A percentile compares a stretch with the other conserved stretches of the same genome.
phyloP scores from a whole-genome alignment of 2,329 filamentous ascomycete species.

The Clarireedia sp. region DNA sequence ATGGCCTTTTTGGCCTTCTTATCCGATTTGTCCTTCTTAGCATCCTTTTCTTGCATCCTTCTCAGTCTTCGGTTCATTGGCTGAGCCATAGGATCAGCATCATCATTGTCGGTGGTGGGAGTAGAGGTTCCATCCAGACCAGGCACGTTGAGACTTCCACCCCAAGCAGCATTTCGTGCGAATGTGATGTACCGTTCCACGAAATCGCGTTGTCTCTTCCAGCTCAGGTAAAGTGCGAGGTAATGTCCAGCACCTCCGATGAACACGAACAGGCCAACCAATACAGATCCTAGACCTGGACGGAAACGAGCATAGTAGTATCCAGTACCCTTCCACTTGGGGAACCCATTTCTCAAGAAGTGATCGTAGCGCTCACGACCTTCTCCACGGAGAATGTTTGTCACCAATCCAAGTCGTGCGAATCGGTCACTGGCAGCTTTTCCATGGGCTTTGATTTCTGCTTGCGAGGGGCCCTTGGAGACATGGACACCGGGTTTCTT shows the following conservation, averaged over 20 bases:
- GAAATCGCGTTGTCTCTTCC: slow-evolving; percentile 85
- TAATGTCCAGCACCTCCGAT: slow-evolving; percentile 85
- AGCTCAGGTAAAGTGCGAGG: slow-evolving; percentile 72
- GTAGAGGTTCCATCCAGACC: slow-evolving; percentile 48
- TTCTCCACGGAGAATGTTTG: slow-evolving; percentile 75
- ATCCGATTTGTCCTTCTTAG: slow-evolving; percentile 58
- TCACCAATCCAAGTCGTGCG: slow-evolving; percentile 74
- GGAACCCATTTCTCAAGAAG: slow-evolving; percentile 89
- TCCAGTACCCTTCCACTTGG: slow-evolving; percentile 90
- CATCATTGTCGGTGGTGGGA: slow-evolving; percentile 38
- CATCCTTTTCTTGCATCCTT: slow-evolving; percentile 79
- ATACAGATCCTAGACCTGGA: slow-evolving; percentile 78
- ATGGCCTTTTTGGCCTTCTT: slow-evolving; percentile 48
- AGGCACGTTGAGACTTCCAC: slow-evolving; percentile 61
- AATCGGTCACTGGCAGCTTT: slow-evolving; percentile 79
- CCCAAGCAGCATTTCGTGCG: slow-evolving; percentile 83
- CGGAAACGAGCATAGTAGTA: slow-evolving; percentile 97
- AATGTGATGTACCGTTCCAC: slow-evolving; percentile 87
- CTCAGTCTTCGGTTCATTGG: slow-evolving; percentile 78
- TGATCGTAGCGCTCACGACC: slow-evolving; percentile 86
- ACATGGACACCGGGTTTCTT: slow-evolving; percentile 57
- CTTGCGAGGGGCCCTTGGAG: slow-evolving; percentile 61
- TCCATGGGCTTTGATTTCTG: slow-evolving; percentile 68
- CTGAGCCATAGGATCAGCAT: slow-evolving; percentile 39
- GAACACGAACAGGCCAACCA: slow-evolving; percentile 72